Evolutionary conservation across 2,329 filamentous ascomycete species (phyloP).

Genomic region (Fusarium albosuccineum): DNA sequence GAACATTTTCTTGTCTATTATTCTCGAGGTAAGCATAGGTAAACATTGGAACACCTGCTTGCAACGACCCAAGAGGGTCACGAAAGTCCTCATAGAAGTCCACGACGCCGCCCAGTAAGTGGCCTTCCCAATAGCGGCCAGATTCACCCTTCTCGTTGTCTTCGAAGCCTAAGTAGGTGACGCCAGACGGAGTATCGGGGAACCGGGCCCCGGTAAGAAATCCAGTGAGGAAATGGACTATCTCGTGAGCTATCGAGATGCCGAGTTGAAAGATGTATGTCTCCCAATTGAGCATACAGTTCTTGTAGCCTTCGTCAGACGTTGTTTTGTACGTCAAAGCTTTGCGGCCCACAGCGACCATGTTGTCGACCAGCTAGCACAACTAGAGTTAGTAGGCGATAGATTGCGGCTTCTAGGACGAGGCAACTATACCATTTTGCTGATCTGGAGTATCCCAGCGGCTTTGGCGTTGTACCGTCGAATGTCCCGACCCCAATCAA

Average conservation of each 20-base stretch:
- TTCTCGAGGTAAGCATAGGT: neutral
- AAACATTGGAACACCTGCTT: too few species aligned
- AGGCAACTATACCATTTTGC: neutral
- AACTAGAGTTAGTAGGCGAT: neutral
- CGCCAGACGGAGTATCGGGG: neutral
- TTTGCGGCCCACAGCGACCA: neutral
- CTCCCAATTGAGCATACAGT: constrained; percentile 6
- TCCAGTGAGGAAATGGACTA: constrained; percentile 7
- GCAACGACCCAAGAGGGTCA: too few species aligned
- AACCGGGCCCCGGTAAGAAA: constrained; percentile 1
- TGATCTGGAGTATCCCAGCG: constrained; percentile 3
- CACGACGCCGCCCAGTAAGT: constrained; percentile 3
- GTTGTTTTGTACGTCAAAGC: neutral
- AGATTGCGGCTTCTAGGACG: neutral
- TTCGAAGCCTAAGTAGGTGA: neutral
- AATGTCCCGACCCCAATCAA: neutral
- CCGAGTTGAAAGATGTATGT: constrained; percentile 13
- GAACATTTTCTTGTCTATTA: neutral
- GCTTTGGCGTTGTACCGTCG: constrained; percentile 1
- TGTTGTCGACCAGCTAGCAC: constrained; percentile 3
- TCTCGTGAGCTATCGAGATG: constrained; percentile 2
- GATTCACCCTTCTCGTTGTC: neutral
- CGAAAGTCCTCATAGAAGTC: constrained; percentile 2
- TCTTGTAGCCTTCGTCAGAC: constrained; percentile 3
- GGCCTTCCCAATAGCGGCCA: constrained; percentile 13